Base-by-base conservation (phyloP, 2,329 filamentous ascomycete species). In the Pestalotiopsis sp. region DNA sequence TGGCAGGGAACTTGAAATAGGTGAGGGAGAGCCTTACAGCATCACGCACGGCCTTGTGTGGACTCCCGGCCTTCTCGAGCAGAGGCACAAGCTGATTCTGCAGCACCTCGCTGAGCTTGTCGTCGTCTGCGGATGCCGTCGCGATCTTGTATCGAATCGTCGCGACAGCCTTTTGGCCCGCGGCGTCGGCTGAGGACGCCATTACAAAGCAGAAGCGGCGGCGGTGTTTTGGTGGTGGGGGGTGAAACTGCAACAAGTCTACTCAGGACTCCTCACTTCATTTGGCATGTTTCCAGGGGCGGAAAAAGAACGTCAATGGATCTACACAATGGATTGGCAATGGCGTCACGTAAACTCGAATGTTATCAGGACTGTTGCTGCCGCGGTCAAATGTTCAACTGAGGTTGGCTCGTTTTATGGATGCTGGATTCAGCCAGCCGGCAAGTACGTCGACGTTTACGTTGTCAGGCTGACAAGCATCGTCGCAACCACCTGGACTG, bases 41-140 rank as follows among this genome's bases (percentile, higher is more conserved):
- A 72, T 79, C 91, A 74, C 95, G 89, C 36, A 98, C 96, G 59
- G 90, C 86, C 64, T 90, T 86, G 80, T 95, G 89, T 27, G 94
- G 92, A 62, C 95, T 98, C 39, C 87, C 90, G 39, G 97, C 90
- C 78, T 98, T 98, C 68, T 98, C 85, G 2, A 99, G 87, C 12
- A 98, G 82, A 0, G 95, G 92, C 3, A 92, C 84, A 31, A 99
- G 85, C 77, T 95, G 98, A 57, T 88, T 90, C 75, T 92, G 90
- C 20, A 99, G 85, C 17, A 96, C 84, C 27, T 90, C 83, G 78
- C 95, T 90, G 1, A 99, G 88, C 81, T 95, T 97, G 71, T 89
- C 86, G 78, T 98, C 95, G 65, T 94, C 91, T 74, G 94, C 92
- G 36, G 95, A 92, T 12, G 75, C 74, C 60, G 72, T 75, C 9